Conservation (phyloP, 139 green algal genomes). For the Asterochloris sp. region DNA sequence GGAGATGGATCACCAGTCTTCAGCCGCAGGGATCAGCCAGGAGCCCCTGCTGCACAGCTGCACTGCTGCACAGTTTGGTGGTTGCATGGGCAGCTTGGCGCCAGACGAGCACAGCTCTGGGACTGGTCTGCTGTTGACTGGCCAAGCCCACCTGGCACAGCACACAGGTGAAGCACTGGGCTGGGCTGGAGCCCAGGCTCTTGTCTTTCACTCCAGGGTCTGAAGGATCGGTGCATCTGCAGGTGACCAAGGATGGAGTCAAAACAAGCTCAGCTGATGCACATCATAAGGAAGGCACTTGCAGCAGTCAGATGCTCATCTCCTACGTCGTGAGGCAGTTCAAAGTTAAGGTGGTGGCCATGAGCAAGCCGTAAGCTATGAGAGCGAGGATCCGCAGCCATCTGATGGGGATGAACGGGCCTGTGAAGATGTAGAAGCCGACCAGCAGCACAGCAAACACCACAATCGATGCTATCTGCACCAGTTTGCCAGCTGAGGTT, state of each 20-base stretch:
- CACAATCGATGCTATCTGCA: constrained; percentile 21
- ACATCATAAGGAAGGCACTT: neutral
- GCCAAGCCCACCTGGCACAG: neutral
- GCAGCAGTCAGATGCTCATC: neutral
- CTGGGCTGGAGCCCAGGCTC: neutral
- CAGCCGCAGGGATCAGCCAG: neutral
- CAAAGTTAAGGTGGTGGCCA: neutral
- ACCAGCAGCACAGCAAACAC: constrained; percentile 22
- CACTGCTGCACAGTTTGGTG: neutral
- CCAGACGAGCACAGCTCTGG: neutral
- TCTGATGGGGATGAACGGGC: constrained; percentile 22
- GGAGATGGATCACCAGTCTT: neutral
- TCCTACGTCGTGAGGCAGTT: neutral
- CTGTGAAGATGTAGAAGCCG: constrained; percentile 26
- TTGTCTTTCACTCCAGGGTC: neutral
- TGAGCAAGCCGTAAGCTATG: constrained; percentile 18
- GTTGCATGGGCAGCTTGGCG: no score
- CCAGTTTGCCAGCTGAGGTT: neutral
- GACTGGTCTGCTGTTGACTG: neutral
- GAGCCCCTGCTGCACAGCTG: neutral
- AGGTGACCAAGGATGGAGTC: neutral
- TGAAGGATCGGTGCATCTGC: neutral
- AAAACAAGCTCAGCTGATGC: neutral
- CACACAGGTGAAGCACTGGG: neutral
- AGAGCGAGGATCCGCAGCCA: constrained; percentile 3